Evolutionary conservation across 441 rosid species (phyloP), one percentile per base, ranked within the genome.

Genomic region (Arabidopsis lyrata): DNA sequence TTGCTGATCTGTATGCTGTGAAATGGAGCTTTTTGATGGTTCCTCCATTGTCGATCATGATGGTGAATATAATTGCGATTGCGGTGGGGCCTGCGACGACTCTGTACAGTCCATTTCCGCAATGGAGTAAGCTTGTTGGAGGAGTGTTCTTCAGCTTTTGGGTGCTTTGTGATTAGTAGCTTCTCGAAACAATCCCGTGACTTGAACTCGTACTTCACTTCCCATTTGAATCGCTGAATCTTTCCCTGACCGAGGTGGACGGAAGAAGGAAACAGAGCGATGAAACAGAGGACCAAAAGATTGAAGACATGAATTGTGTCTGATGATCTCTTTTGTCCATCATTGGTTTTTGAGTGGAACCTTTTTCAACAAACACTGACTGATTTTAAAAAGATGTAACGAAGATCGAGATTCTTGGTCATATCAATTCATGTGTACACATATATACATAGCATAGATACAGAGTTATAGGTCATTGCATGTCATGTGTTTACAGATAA

Each of bases 121-220:
- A 22, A 22, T 22, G 24, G 24, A 22, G 24, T 22, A 22, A 22
- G 24, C 24, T 22, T 22, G 24, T 22, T 22, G 24, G 24, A 22
- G 24, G 24, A 22, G 24, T 22, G 24, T 22, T 22, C 24, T 22
- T 22, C 24, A 22, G 24, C 24, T 22, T 22, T 22, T 22, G 24
- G 24, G 24, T 22, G 24, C 24, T 22, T 22, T 50, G 86, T 78
- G 41, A 87, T 79, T 36, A 77, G 83, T 49, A 85, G 75, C 73
- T 87, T 85, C 67, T 72, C 80, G 41, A 74, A 79, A 77, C 96
- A 90, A 63, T 92, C 92, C 2, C 87, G 93, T 2, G 93, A 85
- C 57, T 63, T 90, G 74, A 77, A 89, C 70, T 85, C 88, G 31
- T 88, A 84, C 83, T 85, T 90, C 69, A 88, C 85, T 27, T 86